phyloP scores from a whole-genome alignment of 2,329 filamentous ascomycete species.

The Phialocephala subalpina region DNA sequence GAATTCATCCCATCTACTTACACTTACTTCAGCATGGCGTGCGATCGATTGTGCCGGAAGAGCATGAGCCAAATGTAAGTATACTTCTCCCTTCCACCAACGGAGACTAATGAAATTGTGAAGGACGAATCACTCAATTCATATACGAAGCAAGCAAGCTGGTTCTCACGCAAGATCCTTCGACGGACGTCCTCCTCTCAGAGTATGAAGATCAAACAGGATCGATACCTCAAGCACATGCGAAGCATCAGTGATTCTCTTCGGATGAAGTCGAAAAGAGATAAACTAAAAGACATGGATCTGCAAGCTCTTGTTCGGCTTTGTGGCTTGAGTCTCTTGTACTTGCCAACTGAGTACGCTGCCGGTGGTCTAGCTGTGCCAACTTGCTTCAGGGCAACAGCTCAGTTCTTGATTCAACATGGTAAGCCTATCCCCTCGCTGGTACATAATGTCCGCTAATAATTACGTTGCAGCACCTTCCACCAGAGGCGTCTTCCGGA shows the following conservation, averaged over 20 bases:
- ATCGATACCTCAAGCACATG: conserved; percentile 50
- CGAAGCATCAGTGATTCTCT: conserved; percentile 65
- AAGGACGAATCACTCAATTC: conserved; percentile 29
- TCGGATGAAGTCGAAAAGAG: conserved; percentile 53
- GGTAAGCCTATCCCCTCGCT: conserved; percentile 52
- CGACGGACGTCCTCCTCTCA: conserved; percentile 47
- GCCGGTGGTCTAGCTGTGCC: conserved; percentile 65
- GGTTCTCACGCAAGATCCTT: conserved; percentile 49
- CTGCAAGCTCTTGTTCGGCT: conserved; percentile 67
- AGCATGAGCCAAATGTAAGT: conserved; percentile 37
- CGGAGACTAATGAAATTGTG: conserved; percentile 5
- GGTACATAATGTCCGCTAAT: conserved; percentile 30
- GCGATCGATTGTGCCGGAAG: conserved; percentile 37
- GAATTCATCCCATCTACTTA: conserved; percentile 13
- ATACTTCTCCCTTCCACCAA: neutral
- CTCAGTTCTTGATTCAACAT: conserved; percentile 69
- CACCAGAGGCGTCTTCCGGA: conserved; percentile 68
- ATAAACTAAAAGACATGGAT: conserved; percentile 57
- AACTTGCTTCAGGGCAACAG: conserved; percentile 71
- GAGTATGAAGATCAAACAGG: conserved; percentile 39
- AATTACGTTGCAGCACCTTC: conserved; percentile 39
- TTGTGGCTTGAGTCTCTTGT: conserved; percentile 68
- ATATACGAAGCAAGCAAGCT: conserved; percentile 44
- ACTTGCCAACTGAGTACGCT: conserved; percentile 66
- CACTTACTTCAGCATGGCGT: conserved; percentile 58